phyloP scores from a whole-genome alignment of 1,139 yeast genomes.

The Taiozyma sp. region DNA sequence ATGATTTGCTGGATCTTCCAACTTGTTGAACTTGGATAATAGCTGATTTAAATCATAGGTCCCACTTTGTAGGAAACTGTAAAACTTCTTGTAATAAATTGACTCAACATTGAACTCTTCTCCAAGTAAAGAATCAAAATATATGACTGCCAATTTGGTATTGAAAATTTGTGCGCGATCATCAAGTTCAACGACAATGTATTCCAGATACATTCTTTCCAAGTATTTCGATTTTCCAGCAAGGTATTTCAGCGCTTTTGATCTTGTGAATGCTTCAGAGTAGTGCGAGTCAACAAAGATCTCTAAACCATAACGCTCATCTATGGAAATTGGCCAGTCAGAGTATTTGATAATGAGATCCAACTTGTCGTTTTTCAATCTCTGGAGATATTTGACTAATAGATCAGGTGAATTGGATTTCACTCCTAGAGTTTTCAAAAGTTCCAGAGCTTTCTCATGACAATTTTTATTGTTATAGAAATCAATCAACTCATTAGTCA shows the following conservation, averaged over 20 bases:
- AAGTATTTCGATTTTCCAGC: slow-evolving; percentile 24
- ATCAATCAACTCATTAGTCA: slow-evolving; percentile 70
- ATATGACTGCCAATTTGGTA: slow-evolving; percentile 53
- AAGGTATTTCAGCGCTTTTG: slow-evolving; percentile 47
- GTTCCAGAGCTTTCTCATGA: slow-evolving; percentile 65
- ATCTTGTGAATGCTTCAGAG: slow-evolving; percentile 54
- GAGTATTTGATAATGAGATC: slow-evolving; percentile 58
- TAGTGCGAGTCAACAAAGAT: slow-evolving; percentile 68
- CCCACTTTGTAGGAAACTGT: slow-evolving; percentile 33
- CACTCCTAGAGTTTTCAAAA: slow-evolving; percentile 37
- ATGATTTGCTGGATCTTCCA: slow-evolving; percentile 6
- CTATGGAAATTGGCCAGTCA: slow-evolving; percentile 46
- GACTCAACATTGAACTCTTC: slow-evolving; percentile 13
- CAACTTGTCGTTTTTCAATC: slow-evolving; percentile 46
- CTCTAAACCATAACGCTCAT: slow-evolving; percentile 37
- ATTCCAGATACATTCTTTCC: slow-evolving; percentile 52
- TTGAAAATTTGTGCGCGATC: slow-evolving; percentile 42
- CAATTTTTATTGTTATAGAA: slow-evolving; percentile 62
- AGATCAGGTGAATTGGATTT: slow-evolving; percentile 5
- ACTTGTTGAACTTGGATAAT: neutral
- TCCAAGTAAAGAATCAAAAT: slow-evolving; percentile 30
- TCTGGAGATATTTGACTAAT: slow-evolving; percentile 56
- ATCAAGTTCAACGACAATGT: slow-evolving; percentile 40
- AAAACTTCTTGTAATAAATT: slow-evolving; percentile 33
- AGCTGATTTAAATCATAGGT: slow-evolving; percentile 9